Percentiles rank a stretch among this genome's conserved stretches.
phyloP scores from a whole-genome alignment of 768 basidiomycete species.

The Daedalea quercina region DNA sequence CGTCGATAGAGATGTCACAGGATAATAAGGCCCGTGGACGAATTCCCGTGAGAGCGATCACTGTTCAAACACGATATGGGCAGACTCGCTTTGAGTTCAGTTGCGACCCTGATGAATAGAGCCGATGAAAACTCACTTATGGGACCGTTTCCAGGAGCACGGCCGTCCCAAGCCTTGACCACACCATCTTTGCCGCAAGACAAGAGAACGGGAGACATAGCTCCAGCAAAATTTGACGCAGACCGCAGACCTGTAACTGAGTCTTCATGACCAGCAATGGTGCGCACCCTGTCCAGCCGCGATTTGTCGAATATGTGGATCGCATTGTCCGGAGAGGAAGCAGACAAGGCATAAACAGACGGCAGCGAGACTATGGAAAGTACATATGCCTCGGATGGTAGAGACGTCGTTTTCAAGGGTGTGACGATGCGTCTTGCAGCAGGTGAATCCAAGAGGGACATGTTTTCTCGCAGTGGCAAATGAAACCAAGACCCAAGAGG shows the following conservation, averaged over 20 bases:
- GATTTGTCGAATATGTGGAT: slow-evolving; percentile 64
- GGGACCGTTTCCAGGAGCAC: slow-evolving; percentile 42
- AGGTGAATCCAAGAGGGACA: slow-evolving; percentile 28
- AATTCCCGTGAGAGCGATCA: slow-evolving; percentile 16
- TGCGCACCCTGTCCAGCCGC: slow-evolving; percentile 38
- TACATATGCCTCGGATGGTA: slow-evolving; percentile 49
- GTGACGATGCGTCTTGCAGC: slow-evolving; percentile 15
- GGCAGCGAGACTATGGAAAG: slow-evolving; percentile 47
- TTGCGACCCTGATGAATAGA: slow-evolving; percentile 5
- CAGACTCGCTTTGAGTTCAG: slow-evolving; percentile 22
- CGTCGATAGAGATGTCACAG: slow-evolving; percentile 66
- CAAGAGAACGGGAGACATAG: slow-evolving; percentile 39
- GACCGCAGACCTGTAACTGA: slow-evolving; percentile 52
- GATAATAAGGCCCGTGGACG: slow-evolving; percentile 40
- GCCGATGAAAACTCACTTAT: slow-evolving; percentile 44
- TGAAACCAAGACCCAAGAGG: slow-evolving; percentile 29
- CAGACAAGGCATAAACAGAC: slow-evolving; percentile 49
- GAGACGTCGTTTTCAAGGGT: slow-evolving; percentile 25
- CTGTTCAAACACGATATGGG: slow-evolving; percentile 11
- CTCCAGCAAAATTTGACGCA: slow-evolving; percentile 34
- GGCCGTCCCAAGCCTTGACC: slow-evolving; percentile 72
- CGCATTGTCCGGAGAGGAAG: slow-evolving; percentile 54
- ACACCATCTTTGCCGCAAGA: slow-evolving; percentile 68
- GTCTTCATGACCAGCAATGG: slow-evolving; percentile 49
- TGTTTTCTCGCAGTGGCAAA: too few species aligned